Evolutionary conservation across 2,329 filamentous ascomycete genomes (phyloP), one percentile per base, ranked within the genome.

Genomic region (Cadophora malorum): DNA sequence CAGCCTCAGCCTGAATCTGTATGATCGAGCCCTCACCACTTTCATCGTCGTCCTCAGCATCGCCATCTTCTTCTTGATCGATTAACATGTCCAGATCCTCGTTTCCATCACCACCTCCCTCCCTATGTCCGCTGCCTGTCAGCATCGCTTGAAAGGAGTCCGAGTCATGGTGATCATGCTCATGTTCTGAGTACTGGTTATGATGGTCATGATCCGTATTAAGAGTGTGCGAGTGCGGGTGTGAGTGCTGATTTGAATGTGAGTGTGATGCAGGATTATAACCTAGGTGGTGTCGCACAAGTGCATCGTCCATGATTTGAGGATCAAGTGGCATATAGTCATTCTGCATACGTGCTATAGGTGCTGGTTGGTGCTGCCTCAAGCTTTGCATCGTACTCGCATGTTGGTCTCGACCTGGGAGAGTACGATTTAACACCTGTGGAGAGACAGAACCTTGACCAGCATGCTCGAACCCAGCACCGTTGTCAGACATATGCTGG

Each of bases 301-400:
- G 61, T 5, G 61, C 52, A 70, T 84, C 82, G 71, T 83, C 81
- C 82, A 89, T 88, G 59, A 90, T 86, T 47, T 87, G 86, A 2
- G 87, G 87, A 68, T 90, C 87, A 19, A 52, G 81, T 1, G 86
- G 86, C 77, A 89, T 81, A 52, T 84, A 77, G 25, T 74, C 71
- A 25, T 72, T 63, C 19, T 70, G 70, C 68, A 73, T 73, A 14
- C 70, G 66, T 23, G 68, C 70, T 33, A 70, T 64, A 3, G 68
- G 70, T 10, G 70, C 70, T 56, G 64, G 38, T n/a, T 64, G 65
- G 28, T 69, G 65, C 12, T 63, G 62, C 10, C 56, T 59, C 33
- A 59, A 38, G 56, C 56, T 59, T 59, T 78, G 74, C 71, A 83
- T 80, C 12, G 70, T 64, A 31, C 61, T 60, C 23, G 60, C 55